These are phyloP conservation scores for Phytophthora constricta DNA, from an alignment of 352 stramenopile genomes.

Conservation along the genomic window DNA sequence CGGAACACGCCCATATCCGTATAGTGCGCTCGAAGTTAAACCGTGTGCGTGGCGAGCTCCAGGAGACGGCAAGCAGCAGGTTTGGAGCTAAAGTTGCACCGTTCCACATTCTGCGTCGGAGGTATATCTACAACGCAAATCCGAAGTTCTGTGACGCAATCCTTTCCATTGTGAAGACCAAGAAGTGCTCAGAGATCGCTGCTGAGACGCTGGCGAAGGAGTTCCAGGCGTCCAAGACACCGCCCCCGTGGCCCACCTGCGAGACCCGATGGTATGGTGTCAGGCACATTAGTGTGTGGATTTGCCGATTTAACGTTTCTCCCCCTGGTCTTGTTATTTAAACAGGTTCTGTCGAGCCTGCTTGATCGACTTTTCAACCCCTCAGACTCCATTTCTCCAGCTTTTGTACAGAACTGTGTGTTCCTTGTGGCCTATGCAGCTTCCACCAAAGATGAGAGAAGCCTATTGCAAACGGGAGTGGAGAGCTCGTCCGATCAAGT, in stretches of 20 bases:
- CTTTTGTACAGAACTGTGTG: constrained; percentile 75
- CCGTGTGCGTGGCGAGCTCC: constrained; percentile 76
- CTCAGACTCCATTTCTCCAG: constrained; percentile 58
- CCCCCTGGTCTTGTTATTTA: not conserved
- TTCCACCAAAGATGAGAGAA: constrained; percentile 79
- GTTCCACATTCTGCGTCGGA: constrained; percentile 76
- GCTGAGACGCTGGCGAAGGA: constrained; percentile 74
- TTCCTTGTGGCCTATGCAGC: constrained; percentile 78
- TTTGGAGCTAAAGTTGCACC: constrained; percentile 76
- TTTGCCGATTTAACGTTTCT: no score
- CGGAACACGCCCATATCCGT: constrained; percentile 49
- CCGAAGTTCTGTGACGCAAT: constrained; percentile 70
- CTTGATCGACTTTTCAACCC: constrained; percentile 86
- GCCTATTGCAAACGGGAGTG: constrained; percentile 61
- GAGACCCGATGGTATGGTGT: constrained; percentile 68
- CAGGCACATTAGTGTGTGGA: not conserved
- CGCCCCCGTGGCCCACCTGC: constrained; percentile 75
- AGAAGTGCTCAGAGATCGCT: constrained; percentile 71
- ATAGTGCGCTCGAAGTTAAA: constrained; percentile 76
- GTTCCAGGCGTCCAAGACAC: constrained; percentile 51
- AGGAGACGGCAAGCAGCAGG: constrained; percentile 68
- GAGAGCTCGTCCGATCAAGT: constrained; percentile 35
- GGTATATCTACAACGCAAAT: constrained; percentile 67
- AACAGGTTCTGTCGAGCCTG: constrained; percentile 79
- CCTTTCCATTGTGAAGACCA: constrained; percentile 76